Evolutionary conservation across 345 rosid species (phyloP).

Genomic region (Arabidopsis thaliana): TAIR10.1 NC_003075.7:11981001-11981500

Average conservation of each 20-base stretch:
- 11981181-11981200: conserved; percentile 42
- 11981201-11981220: conserved; percentile 37
- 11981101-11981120: neutral
- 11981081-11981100: conserved; percentile 14
- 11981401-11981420: conserved; percentile 2
- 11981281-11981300: conserved; percentile 20
- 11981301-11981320: conserved; percentile 16
- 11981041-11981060: neutral
- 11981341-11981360: neutral
- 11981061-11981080: conserved; percentile 9
- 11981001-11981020: neutral
- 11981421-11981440: neutral
- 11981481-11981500: conserved; percentile 4
- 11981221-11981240: conserved; percentile 44
- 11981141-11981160: conserved; percentile 34
- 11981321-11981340: neutral
- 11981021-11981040: conserved; percentile 8
- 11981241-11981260: conserved; percentile 40
- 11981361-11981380: neutral
- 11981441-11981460: conserved; percentile 12
- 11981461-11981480: conserved; percentile 1
- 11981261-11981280: conserved; percentile 41
- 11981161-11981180: conserved; percentile 44
- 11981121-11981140: conserved; percentile 20
- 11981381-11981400: neutral